Evolutionary conservation across 2,329 filamentous ascomycete genomes (phyloP), one percentile per base, ranked within the genome.

Genomic region (Epichloe festucae): DNA sequence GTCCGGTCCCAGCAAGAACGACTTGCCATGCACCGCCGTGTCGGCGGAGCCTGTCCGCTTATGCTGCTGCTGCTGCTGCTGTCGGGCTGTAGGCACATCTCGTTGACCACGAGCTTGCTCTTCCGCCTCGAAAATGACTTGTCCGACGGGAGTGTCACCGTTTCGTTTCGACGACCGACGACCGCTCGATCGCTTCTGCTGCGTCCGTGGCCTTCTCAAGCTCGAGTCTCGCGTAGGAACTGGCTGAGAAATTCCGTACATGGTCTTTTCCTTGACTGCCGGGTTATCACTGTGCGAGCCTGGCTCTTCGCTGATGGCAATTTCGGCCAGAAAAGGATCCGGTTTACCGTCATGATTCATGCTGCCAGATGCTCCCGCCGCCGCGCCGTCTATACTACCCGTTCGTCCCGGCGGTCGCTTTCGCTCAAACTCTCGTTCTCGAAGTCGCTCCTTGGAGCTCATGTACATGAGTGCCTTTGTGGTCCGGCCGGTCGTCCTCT

Each of bases 191-290:
- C 79, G 73, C 64, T 75, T 81, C 10, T 69, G 71, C 43, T 71
- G 73, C 19, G 70, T 66, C 8, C 73, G 73, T 1, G 77, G 73
- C 58, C 78, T 85, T 48, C 78, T 71, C 38, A 87, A 68, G 39
- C 84, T 88, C 1, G 84, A 89, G 51, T 86, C 83, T 52, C 84
- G 76, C 7, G 73, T 65, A 0, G 85, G 85, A 50, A 89, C 86
- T 7, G 74, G 66, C 47, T 76, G 70, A 2, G 75, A 73, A 50
- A 69, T 75, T 31, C 21, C 47, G 35, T n/a, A 17, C 27, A 21
- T 21, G 21, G 27, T 60, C 58, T 54, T 58, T 56, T 5, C 58
- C 58, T 12, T 58, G 56, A 19, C 19, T 52, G 19, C 50, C 48
- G 48, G 57, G 11, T 66, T 59, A n/a, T 60, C 59, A 48, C 58